phyloP scores from a whole-genome alignment of 1,284 basidiomycete species.

The Malassezia brasiliensis region DNA sequence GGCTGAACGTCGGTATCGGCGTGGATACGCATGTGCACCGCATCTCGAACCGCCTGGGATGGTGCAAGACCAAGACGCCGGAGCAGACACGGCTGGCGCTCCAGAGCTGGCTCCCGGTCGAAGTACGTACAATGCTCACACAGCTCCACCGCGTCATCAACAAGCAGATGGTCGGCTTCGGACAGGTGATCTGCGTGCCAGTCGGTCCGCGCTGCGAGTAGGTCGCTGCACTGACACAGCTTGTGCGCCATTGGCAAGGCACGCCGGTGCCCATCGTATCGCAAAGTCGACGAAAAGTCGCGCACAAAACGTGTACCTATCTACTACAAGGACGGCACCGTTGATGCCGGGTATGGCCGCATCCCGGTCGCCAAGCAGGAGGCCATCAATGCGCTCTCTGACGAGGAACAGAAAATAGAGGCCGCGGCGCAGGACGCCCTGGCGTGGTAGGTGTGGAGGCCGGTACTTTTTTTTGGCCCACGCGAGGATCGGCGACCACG shows the following conservation, averaged over 20 bases:
- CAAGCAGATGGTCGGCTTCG: slow-evolving; percentile 43
- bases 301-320: slow-evolving; percentile 21
- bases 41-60: slow-evolving; percentile 80
- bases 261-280: slow-evolving; percentile 32
- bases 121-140: slow-evolving; percentile 10
- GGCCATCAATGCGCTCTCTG: background rate
- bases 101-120: slow-evolving; percentile 39
- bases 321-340: slow-evolving; percentile 14
- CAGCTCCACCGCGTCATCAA: slow-evolving; percentile 35
- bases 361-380: slow-evolving; percentile 7
- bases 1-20: slow-evolving; percentile 81
- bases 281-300: slow-evolving; percentile 25
- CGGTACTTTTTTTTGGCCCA: too few species aligned
- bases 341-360: slow-evolving; percentile 7
- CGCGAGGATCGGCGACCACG: too few species aligned
- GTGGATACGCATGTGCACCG: slow-evolving; percentile 93
- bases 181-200: slow-evolving; percentile 74
- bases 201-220: slow-evolving; percentile 71
- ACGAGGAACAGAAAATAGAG: background rate
- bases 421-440: background rate
- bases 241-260: slow-evolving; percentile 28
- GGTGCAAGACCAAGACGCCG: slow-evolving; percentile 80
- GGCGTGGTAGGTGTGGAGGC: background rate
- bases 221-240: slow-evolving; percentile 50
- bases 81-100: slow-evolving; percentile 60